Base-by-base conservation (phyloP, 2,329 filamentous ascomycete species). In the Aspergillus aculeatus region DNA sequence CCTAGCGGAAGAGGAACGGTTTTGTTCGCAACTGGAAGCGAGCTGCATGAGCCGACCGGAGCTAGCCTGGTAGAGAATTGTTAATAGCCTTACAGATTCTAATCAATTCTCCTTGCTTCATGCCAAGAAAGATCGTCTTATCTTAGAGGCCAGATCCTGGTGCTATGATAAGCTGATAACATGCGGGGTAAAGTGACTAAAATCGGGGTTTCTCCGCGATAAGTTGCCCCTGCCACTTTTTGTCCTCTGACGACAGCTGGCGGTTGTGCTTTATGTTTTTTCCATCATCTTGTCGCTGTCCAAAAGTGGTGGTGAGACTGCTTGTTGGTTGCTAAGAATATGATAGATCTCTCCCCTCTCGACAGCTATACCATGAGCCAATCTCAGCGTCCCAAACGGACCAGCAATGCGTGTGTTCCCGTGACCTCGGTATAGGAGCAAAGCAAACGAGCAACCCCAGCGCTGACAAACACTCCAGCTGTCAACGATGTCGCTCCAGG, bases 401-500 rank as follows among this genome's bases (percentile, higher is more conserved):
- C 65, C 2, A 58, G 63, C 12, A 68, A 68, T 56, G 66, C 66
- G 66, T 68, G 60, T 5, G 65, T 55, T 31, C 6, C 2, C 14
- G 21, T 49, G 11, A 5, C 12, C 11, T 7, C 21, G 11, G 2
- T 6, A 19, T 16, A 44, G 16, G 16, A 29, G 3, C 14, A 44
- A 19, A 44, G 38, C 38, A 44, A 44, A 44, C 38, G 38, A 44
- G 38, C 14, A 44, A 19, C 7, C 12, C 7, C 11, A 52, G 21
- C 47, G 3, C 7, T 47, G 19, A 47, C 51, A n/a, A 50, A 52
- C 47, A 11, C 19, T 41, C 16, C 60, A 77, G 76, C 47, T 77
- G 76, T 59, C 66, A 71, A 50, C 70, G 74, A 57, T 78, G 76
- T 61, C 72, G 76, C 14, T 68, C 70, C 56, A 73, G 73, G 54